Conservation (phyloP, 176 grass and related monocot species). For the Paspalum vaginatum region DNA sequence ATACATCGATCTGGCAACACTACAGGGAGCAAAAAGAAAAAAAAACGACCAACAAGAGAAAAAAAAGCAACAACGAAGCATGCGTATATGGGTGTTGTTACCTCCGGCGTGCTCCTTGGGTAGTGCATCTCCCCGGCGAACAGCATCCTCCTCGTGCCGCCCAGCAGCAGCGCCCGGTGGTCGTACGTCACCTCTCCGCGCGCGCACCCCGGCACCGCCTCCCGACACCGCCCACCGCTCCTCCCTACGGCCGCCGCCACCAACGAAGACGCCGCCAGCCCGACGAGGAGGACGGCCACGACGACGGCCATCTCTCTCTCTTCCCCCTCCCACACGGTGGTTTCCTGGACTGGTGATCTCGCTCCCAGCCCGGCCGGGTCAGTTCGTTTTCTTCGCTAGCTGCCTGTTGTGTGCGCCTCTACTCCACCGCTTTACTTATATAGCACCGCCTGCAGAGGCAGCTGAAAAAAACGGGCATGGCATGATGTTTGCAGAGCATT, state of each 20-base stretch:
- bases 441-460: not conserved
- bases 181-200: slow-evolving; percentile 66
- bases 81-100: not conserved
- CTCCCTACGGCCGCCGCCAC: not conserved
- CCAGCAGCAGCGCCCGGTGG: slow-evolving; percentile 64
- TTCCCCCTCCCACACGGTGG: not conserved
- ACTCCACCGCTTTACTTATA: not conserved
- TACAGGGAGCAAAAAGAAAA: too few relatives aligned
- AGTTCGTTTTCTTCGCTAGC: not conserved
- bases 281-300: not conserved
- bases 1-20: too few relatives aligned
- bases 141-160: slow-evolving; percentile 66
- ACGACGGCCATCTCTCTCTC: not conserved
- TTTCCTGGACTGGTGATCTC: not conserved
- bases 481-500: not conserved
- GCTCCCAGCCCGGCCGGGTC: not conserved
- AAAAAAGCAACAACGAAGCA: too few relatives aligned
- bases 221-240: not conserved
- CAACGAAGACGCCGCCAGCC: not conserved
- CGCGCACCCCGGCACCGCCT: not conserved
- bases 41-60: too few relatives aligned
- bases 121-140: slow-evolving; percentile 94
- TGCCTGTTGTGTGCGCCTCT: not conserved
- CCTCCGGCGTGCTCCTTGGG: slow-evolving; percentile 71
- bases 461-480: not conserved